Base-by-base conservation (phyloP, 169 alveolate genomes). In the Eimeria falciformis region DNA sequence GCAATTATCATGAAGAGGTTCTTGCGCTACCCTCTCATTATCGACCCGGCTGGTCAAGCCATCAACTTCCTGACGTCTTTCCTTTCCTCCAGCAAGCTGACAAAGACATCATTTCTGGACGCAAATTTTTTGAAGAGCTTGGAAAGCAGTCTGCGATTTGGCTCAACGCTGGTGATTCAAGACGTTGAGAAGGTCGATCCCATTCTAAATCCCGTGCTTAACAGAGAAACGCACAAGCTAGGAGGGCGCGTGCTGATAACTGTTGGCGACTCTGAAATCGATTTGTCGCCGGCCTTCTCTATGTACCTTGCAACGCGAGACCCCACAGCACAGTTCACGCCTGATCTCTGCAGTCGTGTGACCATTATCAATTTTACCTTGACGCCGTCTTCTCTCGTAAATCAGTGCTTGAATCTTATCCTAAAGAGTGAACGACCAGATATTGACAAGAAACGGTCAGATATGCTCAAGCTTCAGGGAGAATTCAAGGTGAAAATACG, bases 251-350 rank as follows among this genome's bases (percentile, higher is more conserved):
- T 98, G 27, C 96, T 98, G 50, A 98, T 98, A 55, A 94, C 99
- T 88, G 98, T 99, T 40, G 99, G 99, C 23, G 99, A 98, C 90
- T 96, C 98, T 68, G 99, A 98, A 93, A 98, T 98, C 58, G 99
- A 98, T 93, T 98, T 98, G 95, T 97, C 99, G 43, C 97, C 98
- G 2, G 95, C 98, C 23, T 99, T 99, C 96, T 95, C 96, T 77
- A 96, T 98, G 97, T 98, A 96, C 90, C 97, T 98, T 97, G 97
- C 98, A 7, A 98, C 99, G 9, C 96, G 99, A 71, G 99, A 98
- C 94, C 97, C 99, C 17, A 96, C 97, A 46, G 97, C 98, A n/a
- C 97, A 96, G 85, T 98, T 98, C 93, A 98, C 99, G 1, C 99
- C 99, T 29, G 99, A 99, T 95, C 92, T 99, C 56, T 98, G 99